These are phyloP conservation scores for Aureobasidium sp. DNA, from an alignment of 2,329 filamentous ascomycete genomes.

Conservation along the genomic window DNA sequence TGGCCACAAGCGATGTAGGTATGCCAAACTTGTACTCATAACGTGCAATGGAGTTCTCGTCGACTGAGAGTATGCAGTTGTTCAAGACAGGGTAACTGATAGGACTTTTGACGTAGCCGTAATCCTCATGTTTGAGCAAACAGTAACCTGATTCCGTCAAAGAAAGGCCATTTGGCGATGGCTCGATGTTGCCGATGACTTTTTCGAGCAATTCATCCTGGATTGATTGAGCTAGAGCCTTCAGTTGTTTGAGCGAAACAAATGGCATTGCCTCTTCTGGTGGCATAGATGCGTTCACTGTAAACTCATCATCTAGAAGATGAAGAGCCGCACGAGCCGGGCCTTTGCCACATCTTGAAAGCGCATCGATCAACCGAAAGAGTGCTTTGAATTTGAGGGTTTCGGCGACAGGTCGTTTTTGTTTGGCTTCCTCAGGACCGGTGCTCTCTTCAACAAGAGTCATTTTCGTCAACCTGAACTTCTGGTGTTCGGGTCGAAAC, in stretches of 20 bases:
- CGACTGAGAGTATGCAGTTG: not conserved
- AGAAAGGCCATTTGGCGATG: not conserved
- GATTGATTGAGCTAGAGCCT: not conserved
- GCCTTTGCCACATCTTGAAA: constrained; percentile 25
- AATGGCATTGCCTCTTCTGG: not conserved
- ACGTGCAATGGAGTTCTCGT: not conserved
- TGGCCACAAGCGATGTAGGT: not conserved
- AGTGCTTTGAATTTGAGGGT: constrained; percentile 18
- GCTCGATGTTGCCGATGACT: not conserved
- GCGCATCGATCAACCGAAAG: constrained; percentile 22
- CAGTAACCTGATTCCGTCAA: not conserved
- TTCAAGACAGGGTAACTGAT: not conserved
- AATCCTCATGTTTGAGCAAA: not conserved
- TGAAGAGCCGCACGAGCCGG: constrained; percentile 21
- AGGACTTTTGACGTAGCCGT: not conserved
- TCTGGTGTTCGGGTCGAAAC: not conserved
- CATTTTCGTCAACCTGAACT: constrained; percentile 1
- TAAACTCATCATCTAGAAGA: not conserved
- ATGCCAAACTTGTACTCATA: constrained; percentile 3
- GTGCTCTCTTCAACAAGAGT: not conserved
- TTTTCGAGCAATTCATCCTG: not conserved
- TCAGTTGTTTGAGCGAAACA: not conserved
- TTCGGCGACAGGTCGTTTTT: constrained; percentile 8
- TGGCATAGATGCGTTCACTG: not conserved
- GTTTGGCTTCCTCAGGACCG: not conserved